Evolutionary conservation across 23 red algal species (phyloP), one percentile per base, ranked within the genome.

Genomic region (Agarophyton chilense): DNA sequence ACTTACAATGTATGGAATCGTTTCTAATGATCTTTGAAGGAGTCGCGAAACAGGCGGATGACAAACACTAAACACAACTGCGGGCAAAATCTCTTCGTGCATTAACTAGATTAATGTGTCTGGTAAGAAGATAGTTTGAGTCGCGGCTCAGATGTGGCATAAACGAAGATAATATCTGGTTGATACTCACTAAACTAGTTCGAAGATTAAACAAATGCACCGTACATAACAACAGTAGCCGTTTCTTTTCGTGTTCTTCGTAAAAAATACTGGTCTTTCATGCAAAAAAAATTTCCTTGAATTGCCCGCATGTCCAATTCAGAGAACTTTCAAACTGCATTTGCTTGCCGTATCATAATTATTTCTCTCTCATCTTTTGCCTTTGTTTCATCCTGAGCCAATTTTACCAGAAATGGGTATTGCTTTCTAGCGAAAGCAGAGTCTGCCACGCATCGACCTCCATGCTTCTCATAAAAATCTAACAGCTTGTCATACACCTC

Each of bases 141-240:
- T 61, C 56, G 5, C n/a, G 5, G 7, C 56, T n/a, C 56, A 61
- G 5, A n/a, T 61, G 56, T 61, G 68, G 68, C 68, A 36, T 74
- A 24, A 31, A 74, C 7, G 42, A 10, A 39, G 22, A 35, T 8
- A 74, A 34, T 7, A 74, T 74, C 22, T 74, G 68, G 34, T 74
- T 74, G 68, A 74, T 41, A 10, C 68, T 19, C 21, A 10, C 68
- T 47, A 74, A 47, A 44, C 68, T 5, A 5, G 68, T 74, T 44
- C 42, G 9, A 8, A 74, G 22, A 39, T 74, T 74, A 24, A 74
- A 74, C 28, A 74, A 74, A 74, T 31, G 68, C 68, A 39, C 68
- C 8, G 68, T 74, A 24, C 68, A 9, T 24, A 41, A 8, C n/a
- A 74, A 47, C 10, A 74, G 6, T 10, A 74, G 7, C 5, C 33